Conservation (phyloP, 352 stramenopile species). For the Pythium rhizo-oryzae region DNA sequence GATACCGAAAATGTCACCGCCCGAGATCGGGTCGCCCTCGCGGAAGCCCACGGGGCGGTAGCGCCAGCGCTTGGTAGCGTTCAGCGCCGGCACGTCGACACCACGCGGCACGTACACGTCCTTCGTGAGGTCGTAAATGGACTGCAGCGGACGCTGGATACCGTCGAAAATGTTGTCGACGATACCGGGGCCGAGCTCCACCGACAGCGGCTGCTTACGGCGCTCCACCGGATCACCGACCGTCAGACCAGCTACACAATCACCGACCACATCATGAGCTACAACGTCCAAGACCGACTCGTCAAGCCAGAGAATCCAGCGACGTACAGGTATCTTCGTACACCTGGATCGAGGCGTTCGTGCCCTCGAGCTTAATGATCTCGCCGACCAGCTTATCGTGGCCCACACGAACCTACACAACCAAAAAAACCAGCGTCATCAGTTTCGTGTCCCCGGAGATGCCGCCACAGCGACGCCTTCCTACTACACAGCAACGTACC, state of each 20-base stretch:
- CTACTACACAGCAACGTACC: too few species aligned
- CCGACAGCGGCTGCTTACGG: conserved; percentile 97
- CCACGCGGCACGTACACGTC: conserved; percentile 98
- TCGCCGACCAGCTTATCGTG: conserved; percentile 99
- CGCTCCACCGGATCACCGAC: conserved; percentile 98
- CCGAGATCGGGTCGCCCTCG: conserved; percentile 95
- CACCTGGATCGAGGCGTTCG: conserved; percentile 99
- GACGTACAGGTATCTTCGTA: conserved; percentile 96
- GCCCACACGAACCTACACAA: conserved; percentile 94
- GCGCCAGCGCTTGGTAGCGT: conserved; percentile 94
- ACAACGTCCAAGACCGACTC: too few species aligned
- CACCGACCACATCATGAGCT: neutral
- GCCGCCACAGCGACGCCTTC: too few species aligned
- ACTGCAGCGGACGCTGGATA: conserved; percentile 98
- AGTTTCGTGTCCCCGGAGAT: neutral
- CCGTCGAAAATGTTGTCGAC: conserved; percentile 99
- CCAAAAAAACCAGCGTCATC: neutral
- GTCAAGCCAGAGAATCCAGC: neutral
- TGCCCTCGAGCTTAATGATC: conserved; percentile 99
- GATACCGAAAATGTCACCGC: conserved; percentile 97
- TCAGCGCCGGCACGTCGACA: conserved; percentile 96
- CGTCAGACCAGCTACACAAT: conserved; percentile 89
- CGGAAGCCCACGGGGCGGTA: conserved; percentile 95
- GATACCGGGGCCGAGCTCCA: conserved; percentile 99
- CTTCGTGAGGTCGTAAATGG: conserved; percentile 93